phyloP scores from a whole-genome alignment of 2,329 filamentous ascomycete genomes.

The Aspergillus vadensis region DNA sequence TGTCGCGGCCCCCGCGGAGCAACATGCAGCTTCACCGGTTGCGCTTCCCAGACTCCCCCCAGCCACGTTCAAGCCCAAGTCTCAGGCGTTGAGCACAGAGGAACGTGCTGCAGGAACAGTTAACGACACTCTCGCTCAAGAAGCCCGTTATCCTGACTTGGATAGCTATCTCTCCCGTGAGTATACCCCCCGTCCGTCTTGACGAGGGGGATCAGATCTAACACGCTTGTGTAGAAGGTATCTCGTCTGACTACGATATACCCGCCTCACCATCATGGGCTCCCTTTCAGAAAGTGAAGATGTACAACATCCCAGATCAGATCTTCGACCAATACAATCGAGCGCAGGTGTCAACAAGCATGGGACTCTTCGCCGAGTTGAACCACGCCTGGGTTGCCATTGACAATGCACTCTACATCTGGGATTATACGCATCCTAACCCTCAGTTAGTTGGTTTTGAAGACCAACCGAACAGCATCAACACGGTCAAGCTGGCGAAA shows the following conservation, averaged over 20 bases:
- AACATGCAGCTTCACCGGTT: conserved; percentile 30
- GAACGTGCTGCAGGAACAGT: conserved; percentile 80
- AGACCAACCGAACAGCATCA: conserved; percentile 83
- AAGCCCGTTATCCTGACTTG: conserved; percentile 82
- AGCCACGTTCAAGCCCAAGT: conserved; percentile 46
- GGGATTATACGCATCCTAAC: conserved; percentile 95
- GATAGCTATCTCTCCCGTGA: conserved; percentile 86
- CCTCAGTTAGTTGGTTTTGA: conserved; percentile 91
- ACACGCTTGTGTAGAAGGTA: conserved; percentile 64
- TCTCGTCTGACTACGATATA: conserved; percentile 89
- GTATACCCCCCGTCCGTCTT: conserved; percentile 41
- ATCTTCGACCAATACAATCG: conserved; percentile 92
- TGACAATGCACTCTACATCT: conserved; percentile 93
- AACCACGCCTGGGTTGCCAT: conserved; percentile 95
- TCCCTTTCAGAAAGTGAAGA: conserved; percentile 83
- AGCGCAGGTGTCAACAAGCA: conserved; percentile 82
- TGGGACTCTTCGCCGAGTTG: conserved; percentile 93
- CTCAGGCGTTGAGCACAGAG: conserved; percentile 65
- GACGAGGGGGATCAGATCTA: conserved; percentile 25
- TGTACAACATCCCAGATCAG: conserved; percentile 86
- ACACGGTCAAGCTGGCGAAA: conserved; percentile 82
- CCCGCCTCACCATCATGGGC: conserved; percentile 70
- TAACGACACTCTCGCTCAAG: conserved; percentile 73
- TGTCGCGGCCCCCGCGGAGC: conserved; percentile 29
- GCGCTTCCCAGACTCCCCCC: conserved; percentile 40